Base-by-base conservation (phyloP, 768 basidiomycete species). In the Russula abietina region DNA sequence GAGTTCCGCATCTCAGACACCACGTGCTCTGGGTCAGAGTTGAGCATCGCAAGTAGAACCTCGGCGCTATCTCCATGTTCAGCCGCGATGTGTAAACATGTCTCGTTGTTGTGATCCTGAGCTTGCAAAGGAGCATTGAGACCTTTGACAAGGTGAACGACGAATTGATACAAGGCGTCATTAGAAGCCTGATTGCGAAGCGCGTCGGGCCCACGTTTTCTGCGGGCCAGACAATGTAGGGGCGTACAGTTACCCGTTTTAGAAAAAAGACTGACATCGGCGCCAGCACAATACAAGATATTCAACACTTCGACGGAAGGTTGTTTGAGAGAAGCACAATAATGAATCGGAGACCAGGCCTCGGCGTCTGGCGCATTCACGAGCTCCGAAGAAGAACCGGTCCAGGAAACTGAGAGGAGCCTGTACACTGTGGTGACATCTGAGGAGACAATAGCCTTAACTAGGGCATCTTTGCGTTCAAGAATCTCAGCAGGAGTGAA, bases 1-100 rank as follows among this genome's bases (percentile, higher is more conserved):
- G 83, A 78, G 70, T 91, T 91, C 57, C 83, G 81, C 72, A 87
- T 71, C 66, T 83, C 80, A 33, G 83, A 79, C 38, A 85, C 79
- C 1, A 75, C 70, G 49, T 83, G 80, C 16, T 77, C 79, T 0
- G 75, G 74, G 70, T 91, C 89, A 66, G 82, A 86, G 50, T 86
- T 81, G 51, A 91, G 77, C 61, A 91, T 76, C 46, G 86, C 79
- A 57, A 78, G 76, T 46, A 91, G 73, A 22, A 90, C 72, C 57
- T 86, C 84, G 22, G 84, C 74, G 72, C 80, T 88, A 59, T 80
- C 75, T 51, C 89, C 89, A 66, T 83, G 82, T 69, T 89, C 88
- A 14, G 89, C 89, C 52, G 88, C 89, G 63, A 89, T 76, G 75
- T 91, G 89, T 54, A 91, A 78, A 76, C 88, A 89, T 3, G 89